Evolutionary conservation across 2,329 filamentous ascomycete species (phyloP), one percentile per base, ranked within the genome.

Genomic region (Ploettnerulaceae sp.): DNA sequence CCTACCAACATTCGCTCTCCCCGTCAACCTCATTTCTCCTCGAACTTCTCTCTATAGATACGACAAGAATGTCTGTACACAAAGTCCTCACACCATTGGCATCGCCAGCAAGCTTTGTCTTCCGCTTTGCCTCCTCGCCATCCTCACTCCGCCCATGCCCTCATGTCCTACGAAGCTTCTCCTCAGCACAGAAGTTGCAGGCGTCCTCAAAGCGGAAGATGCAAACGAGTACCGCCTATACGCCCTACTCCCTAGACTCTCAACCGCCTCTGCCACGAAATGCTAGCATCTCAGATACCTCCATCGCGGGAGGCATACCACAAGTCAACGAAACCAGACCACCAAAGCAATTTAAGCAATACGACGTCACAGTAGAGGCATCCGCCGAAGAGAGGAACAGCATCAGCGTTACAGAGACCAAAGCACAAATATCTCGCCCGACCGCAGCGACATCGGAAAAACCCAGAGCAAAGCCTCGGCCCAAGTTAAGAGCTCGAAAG

Each of bases 401-500:
- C n/a, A 59, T 73, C 21, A 73, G 73, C 49, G 56, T 82, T 17
- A 68, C 73, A 20, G 84, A 89, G 64, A 65, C 67, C 35, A 82
- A 86, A 62, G 79, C 82, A 1, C 85, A 89, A 63, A 83, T 80
- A 62, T 69, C 79, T 25, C 81, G 79, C 60, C 69, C 77, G 8
- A 64, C 68, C 44, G 24, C 60, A 14, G 56, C 69, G 14, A 57
- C 68, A 20, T 46, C 67, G 20, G 52, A 66, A 39, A 55, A 56
- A 50, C 60, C 36, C 38, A 64, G 24, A 48, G 69, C 25, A 14
- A 75, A 80, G 58, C 76, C 81, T 14, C 78, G 77, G 58, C 75
- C 76, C 55, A 89, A 84, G 64, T 74, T 95, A 24, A 77, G 84
- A 28, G 78, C 91, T 9, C 82, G 90, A 47, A 97, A 97, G 71